Evolutionary conservation across 2,329 filamentous ascomycete genomes (phyloP).

Genomic region (Parascedosporium putredinis): DNA sequence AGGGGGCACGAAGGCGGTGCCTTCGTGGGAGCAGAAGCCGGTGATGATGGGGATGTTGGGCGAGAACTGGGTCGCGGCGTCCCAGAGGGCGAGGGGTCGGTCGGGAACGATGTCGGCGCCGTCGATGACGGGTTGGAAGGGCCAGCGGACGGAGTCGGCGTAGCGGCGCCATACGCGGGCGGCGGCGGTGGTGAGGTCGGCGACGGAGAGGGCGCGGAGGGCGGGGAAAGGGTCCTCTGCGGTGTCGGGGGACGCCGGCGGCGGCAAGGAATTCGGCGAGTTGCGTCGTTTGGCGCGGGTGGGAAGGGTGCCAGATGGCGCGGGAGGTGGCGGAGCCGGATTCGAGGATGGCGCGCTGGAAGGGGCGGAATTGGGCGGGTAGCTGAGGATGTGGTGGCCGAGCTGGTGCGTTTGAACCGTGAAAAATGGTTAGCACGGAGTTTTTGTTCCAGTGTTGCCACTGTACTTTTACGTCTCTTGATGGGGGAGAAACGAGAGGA

Average conservation of each 20-base stretch:
- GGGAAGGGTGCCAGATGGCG: constrained; percentile 39
- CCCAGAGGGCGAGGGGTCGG: constrained; percentile 50
- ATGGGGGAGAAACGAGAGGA: constrained; percentile 9
- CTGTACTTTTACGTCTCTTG: constrained; percentile 8
- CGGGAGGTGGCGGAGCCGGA: constrained; percentile 47
- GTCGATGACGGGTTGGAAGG: constrained; percentile 63
- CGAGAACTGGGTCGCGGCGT: no score
- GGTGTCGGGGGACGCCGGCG: constrained; percentile 21
- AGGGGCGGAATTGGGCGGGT: constrained; percentile 32
- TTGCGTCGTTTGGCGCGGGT: constrained; percentile 47
- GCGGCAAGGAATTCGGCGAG: constrained; percentile 42
- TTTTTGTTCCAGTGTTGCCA: no score
- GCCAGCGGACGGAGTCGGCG: constrained; percentile 38
- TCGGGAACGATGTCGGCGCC: constrained; percentile 44
- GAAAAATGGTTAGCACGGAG: no score
- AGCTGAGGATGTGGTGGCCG: constrained; percentile 55
- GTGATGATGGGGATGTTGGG: constrained; percentile 48
- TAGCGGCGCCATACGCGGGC: constrained; percentile 32
- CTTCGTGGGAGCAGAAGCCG: constrained; percentile 63
- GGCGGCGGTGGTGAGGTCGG: constrained; percentile 28
- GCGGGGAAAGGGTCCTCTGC: constrained; percentile 31
- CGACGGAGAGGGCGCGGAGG: constrained; percentile 34
- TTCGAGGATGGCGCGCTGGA: constrained; percentile 45
- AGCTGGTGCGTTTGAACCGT: no score
- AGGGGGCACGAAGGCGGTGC: constrained; percentile 51